A percentile compares a stretch with the other conserved stretches of the same genome.
Evolutionary conservation across 805 yeast genomes (phyloP).

Genomic region (Ogataea pini): DNA sequence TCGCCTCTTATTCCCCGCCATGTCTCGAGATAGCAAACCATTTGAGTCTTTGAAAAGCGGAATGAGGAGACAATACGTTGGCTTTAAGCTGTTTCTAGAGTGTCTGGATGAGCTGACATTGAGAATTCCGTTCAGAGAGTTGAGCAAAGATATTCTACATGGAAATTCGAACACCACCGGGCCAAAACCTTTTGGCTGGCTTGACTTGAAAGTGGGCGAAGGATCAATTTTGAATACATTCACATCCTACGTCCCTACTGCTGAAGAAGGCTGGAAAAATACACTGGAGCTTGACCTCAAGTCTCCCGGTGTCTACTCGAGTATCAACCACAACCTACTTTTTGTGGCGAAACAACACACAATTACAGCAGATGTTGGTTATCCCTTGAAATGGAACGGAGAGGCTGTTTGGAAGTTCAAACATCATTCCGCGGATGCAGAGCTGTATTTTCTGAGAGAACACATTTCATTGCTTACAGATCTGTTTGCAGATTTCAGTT

Average conservation of each 20-base stretch:
- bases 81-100: constrained; percentile 54
- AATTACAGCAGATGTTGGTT: constrained; percentile 57
- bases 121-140: constrained; percentile 82
- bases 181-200: constrained; percentile 84
- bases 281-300: constrained; percentile 45
- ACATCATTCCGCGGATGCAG: constrained; percentile 51
- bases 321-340: constrained; percentile 85
- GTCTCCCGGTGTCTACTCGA: constrained; percentile 67
- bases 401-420: constrained; percentile 66
- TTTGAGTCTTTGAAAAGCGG: constrained; percentile 45
- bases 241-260: constrained; percentile 54
- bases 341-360: constrained; percentile 60
- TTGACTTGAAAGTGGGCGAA: constrained; percentile 64
- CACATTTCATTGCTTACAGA: constrained; percentile 77
- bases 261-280: constrained; percentile 55
- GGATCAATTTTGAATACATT: constrained; percentile 51
- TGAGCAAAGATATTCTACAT: constrained; percentile 66
- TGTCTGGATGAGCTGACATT: constrained; percentile 66
- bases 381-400: constrained; percentile 85
- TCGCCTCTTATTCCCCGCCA: constrained; percentile 63
- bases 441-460: constrained; percentile 73
- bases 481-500: constrained; percentile 69
- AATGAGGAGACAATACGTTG: constrained; percentile 51
- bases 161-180: constrained; percentile 3
- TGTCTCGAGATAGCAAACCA: constrained; percentile 57